Base-by-base conservation (phyloP, 441 rosid genomes). In the Iberis amara region DNA sequence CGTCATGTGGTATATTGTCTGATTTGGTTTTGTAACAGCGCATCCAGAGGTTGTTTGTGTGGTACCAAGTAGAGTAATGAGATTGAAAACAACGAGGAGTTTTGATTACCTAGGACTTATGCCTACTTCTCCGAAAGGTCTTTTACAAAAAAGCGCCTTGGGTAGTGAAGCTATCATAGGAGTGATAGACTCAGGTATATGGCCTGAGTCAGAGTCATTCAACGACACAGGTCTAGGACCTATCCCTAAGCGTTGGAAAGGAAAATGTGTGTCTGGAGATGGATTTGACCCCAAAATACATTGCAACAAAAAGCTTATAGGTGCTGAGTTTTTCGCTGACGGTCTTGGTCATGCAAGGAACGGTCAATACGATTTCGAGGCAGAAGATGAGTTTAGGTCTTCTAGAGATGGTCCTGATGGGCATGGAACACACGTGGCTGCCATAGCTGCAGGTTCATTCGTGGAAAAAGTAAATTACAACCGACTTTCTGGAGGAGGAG, bases 161-260 rank as follows among this genome's bases (percentile, higher is more conserved):
- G 65, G 65, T 0, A 65, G 50, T 65, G 65, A 65, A 38, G 70
- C 51, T 39, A 65, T 65, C 9, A 65, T 65, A 14, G 70, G 65
- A 0, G 13, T 65, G 5, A 51, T 65, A 31, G 70, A 65, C 45
- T 32, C 70, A 39, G 89, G 94, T 54, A 72, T 85, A 59, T 82
- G 87, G 89, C 94, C 89, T 11, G 89, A 82, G 68, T 80, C 94
- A 27, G 64, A 78, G 3, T 78, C 89, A 67, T 85, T 85, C 52
- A 71, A 62, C 3, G 89, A 82, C 39, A 68, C 69, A 12, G 69
- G 62, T 51, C 75, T 85, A 82, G 85, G 89, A 49, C 85, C 85
- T 0, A 79, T 79, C 61, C 94, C 94, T 0, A 23, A 47, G 9
- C 69, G 52, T 54, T 85, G 94, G 94, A 81, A 75, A 47, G 89